Percentiles rank a stretch among this genome's conserved stretches.
Evolutionary conservation across 2,329 filamentous ascomycete species (phyloP).

Genomic region (Calonectria pseudoturangicola): DNA sequence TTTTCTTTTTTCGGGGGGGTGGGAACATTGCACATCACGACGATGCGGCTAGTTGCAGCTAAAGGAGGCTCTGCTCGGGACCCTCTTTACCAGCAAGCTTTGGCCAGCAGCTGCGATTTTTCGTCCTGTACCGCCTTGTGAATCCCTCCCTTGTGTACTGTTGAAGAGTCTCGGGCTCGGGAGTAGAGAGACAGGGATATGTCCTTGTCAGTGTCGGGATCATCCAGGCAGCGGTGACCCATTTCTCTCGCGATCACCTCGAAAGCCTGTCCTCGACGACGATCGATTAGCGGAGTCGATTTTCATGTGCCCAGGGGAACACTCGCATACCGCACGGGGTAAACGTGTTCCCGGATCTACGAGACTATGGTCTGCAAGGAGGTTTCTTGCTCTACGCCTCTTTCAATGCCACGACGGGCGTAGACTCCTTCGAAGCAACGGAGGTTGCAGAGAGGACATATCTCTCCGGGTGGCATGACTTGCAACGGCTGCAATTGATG

Average conservation of each 20-base stretch:
- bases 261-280: slow-evolving; percentile 37
- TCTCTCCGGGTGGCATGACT: slow-evolving; percentile 53
- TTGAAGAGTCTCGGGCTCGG: slow-evolving; percentile 8
- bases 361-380: not conserved
- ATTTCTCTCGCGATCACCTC: slow-evolving; percentile 37
- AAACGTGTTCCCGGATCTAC: slow-evolving; percentile 9
- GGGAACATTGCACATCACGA: slow-evolving; percentile 29
- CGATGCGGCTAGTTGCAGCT: slow-evolving; percentile 37
- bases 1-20: not conserved
- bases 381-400: slow-evolving; percentile 7
- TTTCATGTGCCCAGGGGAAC: slow-evolving; percentile 24
- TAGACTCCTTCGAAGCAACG: not conserved
- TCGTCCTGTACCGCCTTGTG: slow-evolving; percentile 11
- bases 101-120: slow-evolving; percentile 16
- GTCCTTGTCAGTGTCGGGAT: slow-evolving; percentile 28
- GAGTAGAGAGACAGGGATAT: slow-evolving; percentile 10
- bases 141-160: slow-evolving; percentile 3
- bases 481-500: slow-evolving; percentile 53
- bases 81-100: slow-evolving; percentile 25
- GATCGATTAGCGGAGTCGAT: slow-evolving; percentile 39
- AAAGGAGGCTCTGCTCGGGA: slow-evolving; percentile 31
- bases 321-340: slow-evolving; percentile 22
- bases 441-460: slow-evolving; percentile 13
- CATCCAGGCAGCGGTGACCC: slow-evolving; percentile 29
- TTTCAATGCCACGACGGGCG: not conserved